These are phyloP conservation scores for Trebouxiophyceae sp. DNA, from an alignment of 163 green algal genomes.

Conservation along the genomic window DNA sequence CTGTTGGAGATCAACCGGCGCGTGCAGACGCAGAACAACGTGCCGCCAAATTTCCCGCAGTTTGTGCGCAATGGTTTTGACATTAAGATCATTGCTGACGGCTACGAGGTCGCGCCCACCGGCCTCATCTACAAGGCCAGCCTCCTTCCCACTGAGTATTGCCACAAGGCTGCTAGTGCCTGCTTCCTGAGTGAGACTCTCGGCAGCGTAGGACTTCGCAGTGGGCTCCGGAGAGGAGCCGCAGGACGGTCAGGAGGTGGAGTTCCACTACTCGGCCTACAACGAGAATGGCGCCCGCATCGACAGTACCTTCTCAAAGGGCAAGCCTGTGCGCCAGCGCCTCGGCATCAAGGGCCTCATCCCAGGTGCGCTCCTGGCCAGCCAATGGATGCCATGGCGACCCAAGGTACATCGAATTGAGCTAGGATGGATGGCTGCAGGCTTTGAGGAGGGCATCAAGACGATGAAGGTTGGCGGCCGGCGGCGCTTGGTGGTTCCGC, in stretches of 20 bases:
- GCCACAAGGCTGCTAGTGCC: too few species aligned
- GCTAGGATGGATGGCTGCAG: too few species aligned
- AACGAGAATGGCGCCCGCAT: constrained; percentile 88
- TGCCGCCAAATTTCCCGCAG: constrained; percentile 74
- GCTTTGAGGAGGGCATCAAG: constrained; percentile 80
- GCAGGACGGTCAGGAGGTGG: constrained; percentile 72
- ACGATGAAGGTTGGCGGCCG: constrained; percentile 74
- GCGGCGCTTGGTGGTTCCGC: constrained; percentile 86
- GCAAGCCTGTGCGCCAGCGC: constrained; percentile 64
- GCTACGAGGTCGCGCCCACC: constrained; percentile 25
- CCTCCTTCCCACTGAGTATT: too few species aligned
- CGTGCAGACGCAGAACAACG: constrained; percentile 86
- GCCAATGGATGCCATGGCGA: too few species aligned
- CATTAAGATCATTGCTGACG: constrained; percentile 69
- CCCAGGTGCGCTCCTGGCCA: constrained; percentile 51
- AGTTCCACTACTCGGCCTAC: constrained; percentile 93
- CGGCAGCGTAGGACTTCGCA: constrained; percentile 61
- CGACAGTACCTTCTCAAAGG: constrained; percentile 84
- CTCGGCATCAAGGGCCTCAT: constrained; percentile 82
- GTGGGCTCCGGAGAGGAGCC: constrained; percentile 54
- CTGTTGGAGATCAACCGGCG: constrained; percentile 69
- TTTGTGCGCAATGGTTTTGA: constrained; percentile 92
- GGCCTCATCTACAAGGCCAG: constrained; percentile 31
- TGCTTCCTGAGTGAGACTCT: too few species aligned
- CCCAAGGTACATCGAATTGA: too few species aligned